Conservation (phyloP, 257 asterid genomes). For the Leonotis leonurus region DNA sequence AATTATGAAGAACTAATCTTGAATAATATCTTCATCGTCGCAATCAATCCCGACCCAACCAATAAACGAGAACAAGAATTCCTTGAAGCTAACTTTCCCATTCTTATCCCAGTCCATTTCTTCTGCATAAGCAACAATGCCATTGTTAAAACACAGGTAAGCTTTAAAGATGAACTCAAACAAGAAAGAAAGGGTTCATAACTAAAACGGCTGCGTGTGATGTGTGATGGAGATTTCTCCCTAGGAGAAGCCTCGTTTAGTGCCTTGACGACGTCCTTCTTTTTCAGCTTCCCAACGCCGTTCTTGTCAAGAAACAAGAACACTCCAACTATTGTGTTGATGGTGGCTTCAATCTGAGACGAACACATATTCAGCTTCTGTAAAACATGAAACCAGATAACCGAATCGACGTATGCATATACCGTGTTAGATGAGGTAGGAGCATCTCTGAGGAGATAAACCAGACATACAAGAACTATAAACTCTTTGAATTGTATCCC, state of each 20-base stretch:
- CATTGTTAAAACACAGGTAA: background rate
- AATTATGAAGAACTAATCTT: background rate
- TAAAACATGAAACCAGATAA: background rate
- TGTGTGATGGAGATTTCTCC: slow-evolving; percentile 48
- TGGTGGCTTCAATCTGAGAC: slow-evolving; percentile 29
- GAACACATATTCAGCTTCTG: slow-evolving; percentile 32
- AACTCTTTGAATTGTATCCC: slow-evolving; percentile 51
- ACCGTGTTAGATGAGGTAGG: slow-evolving; percentile 23
- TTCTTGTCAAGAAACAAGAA: slow-evolving; percentile 48
- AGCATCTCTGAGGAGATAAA: slow-evolving; percentile 30
- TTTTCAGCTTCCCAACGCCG: slow-evolving; percentile 40
- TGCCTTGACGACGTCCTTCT: slow-evolving; percentile 41
- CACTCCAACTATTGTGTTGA: slow-evolving; percentile 33
- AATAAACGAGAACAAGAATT: slow-evolving; percentile 34
- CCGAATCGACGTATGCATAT: background rate
- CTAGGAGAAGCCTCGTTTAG: slow-evolving; percentile 39
- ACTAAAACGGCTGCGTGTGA: slow-evolving; percentile 40
- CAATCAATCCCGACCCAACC: slow-evolving; percentile 25
- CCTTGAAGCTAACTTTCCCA: slow-evolving; percentile 45
- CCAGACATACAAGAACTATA: slow-evolving; percentile 40
- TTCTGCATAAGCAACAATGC: slow-evolving; percentile 29
- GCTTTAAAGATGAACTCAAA: background rate
- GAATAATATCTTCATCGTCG: slow-evolving; percentile 11
- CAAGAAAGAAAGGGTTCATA: slow-evolving; percentile 8
- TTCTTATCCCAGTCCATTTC: slow-evolving; percentile 48